Evolutionary conservation across 1,284 basidiomycete genomes (phyloP).

Genomic region (Sporisorium sorghi): DNA sequence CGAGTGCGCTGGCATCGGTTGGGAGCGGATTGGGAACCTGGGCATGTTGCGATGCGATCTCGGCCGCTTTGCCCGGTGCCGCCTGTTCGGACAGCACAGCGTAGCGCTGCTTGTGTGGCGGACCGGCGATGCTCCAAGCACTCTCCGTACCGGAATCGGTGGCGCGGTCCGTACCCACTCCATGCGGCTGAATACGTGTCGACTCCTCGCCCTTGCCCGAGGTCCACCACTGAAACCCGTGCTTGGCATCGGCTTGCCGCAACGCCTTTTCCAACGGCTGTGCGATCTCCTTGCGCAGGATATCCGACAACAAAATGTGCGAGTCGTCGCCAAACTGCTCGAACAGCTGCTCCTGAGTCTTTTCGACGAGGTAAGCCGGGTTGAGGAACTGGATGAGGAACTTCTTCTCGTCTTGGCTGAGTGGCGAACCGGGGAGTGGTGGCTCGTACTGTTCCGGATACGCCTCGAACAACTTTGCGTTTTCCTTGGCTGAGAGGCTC

Average conservation of each 20-base stretch:
- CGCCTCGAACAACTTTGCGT: conserved; percentile 75
- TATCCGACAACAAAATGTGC: conserved; percentile 76
- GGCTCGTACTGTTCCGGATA: conserved; percentile 52
- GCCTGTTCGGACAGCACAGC: conserved; percentile 72
- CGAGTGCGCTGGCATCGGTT: conserved; percentile 48
- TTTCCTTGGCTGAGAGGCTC: conserved; percentile 76
- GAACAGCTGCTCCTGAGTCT: conserved; percentile 83
- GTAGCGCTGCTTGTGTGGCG: conserved; percentile 94
- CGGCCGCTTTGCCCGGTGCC: conserved; percentile 39
- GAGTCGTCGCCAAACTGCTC: conserved; percentile 88
- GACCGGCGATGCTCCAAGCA: conserved; percentile 81
- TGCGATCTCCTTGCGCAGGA: conserved; percentile 62
- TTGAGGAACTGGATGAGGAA: conserved; percentile 78
- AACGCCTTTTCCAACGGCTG: conserved; percentile 58
- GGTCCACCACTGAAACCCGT: conserved; percentile 70
- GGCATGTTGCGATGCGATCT: conserved; percentile 17
- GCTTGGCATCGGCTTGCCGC: conserved; percentile 74
- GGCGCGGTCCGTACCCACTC: conserved; percentile 43
- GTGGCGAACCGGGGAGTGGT: conserved; percentile 63
- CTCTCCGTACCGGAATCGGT: conserved; percentile 22
- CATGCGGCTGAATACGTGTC: conserved; percentile 57
- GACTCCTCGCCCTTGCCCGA: conserved; percentile 37
- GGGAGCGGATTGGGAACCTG: conserved; percentile 45
- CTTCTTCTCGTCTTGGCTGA: conserved; percentile 54
- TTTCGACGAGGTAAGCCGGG: conserved; percentile 85